Base-by-base conservation (phyloP, 176 grass and related monocot species). In the Neostapfia colusana region DNA sequence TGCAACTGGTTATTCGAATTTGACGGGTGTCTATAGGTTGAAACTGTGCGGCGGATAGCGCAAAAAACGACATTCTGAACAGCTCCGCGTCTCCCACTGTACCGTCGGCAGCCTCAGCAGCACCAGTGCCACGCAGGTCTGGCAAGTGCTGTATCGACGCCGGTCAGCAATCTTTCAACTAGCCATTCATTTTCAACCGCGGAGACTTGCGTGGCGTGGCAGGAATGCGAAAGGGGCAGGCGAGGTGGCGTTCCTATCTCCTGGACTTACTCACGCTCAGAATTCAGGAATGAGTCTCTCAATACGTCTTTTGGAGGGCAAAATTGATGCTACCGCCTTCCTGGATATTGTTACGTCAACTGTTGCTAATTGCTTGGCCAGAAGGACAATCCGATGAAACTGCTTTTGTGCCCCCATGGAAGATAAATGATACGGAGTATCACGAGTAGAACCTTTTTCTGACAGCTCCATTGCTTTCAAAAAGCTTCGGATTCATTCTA, bases 161-260 rank as follows among this genome's bases (percentile, higher is more conserved):
- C 31, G 2, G 31, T 25, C 17, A 6, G 11, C 69, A 40, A 48
- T 50, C 51, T 72, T 80, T 87, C 31, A 37, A 44, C 57, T 20
- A 26, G 31, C 51, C 25, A 62, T 79, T 83, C 85, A 87, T 74
- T 83, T 74, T 42, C 68, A 2, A 17, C 8, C 60, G 49, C 73
- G 74, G 25, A n/a, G 24, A 53, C 34, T 2, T 11, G n/a, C n/a
- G 44, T 34, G 50, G 59, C 21, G 56, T 10, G 53, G 78, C 44
- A 34, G 62, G 50, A 23, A 44, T 12, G 54, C 60, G 17, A 26
- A n/a, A n/a, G n/a, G n/a, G n/a, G n/a, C n/a, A n/a, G n/a, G n/a
- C n/a, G n/a, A n/a, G n/a, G n/a, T n/a, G n/a, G n/a, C n/a, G n/a
- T n/a, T n/a, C n/a, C n/a, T n/a, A n/a, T n/a, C n/a, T n/a, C n/a